These are phyloP conservation scores for Pugionium dolabratum DNA, from an alignment of 345 rosid genomes.

Conservation along the genomic window DNA sequence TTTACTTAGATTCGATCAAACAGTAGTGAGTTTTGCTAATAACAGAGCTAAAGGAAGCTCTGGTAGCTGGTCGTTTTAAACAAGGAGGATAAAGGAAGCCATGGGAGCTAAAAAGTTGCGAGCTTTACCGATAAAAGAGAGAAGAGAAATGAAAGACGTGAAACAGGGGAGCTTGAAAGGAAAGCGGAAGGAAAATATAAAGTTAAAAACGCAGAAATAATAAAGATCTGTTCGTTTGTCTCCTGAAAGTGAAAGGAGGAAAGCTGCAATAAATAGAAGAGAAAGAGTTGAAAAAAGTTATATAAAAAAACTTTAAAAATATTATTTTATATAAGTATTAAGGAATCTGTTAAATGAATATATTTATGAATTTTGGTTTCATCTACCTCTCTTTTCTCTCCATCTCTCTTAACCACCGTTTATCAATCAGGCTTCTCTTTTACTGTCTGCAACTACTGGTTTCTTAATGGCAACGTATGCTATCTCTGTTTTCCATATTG, in stretches of 20 bases:
- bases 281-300: background rate
- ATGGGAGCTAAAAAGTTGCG: background rate
- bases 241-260: slow-evolving; percentile 37
- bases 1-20: too few relatives aligned
- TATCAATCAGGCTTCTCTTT: too few relatives aligned
- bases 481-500: too few relatives aligned
- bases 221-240: slow-evolving; percentile 32
- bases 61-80: background rate
- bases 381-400: too few relatives aligned
- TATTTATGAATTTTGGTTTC: too few relatives aligned
- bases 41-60: too few relatives aligned
- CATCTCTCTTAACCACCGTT: too few relatives aligned
- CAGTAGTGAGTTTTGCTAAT: background rate
- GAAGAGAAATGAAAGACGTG: background rate
- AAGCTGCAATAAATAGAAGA: slow-evolving; percentile 39
- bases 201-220: background rate
- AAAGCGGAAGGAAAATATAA: slow-evolving; percentile 7
- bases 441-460: too few relatives aligned
- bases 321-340: too few relatives aligned
- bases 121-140: slow-evolving; percentile 22
- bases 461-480: too few relatives aligned
- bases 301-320: background rate
- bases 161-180: slow-evolving; percentile 32
- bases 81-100: slow-evolving; percentile 14
- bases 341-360: too few relatives aligned